Evolutionary conservation across 441 rosid species (phyloP), one percentile per base, ranked within the genome.

Genomic region (Mallotus repandus): DNA sequence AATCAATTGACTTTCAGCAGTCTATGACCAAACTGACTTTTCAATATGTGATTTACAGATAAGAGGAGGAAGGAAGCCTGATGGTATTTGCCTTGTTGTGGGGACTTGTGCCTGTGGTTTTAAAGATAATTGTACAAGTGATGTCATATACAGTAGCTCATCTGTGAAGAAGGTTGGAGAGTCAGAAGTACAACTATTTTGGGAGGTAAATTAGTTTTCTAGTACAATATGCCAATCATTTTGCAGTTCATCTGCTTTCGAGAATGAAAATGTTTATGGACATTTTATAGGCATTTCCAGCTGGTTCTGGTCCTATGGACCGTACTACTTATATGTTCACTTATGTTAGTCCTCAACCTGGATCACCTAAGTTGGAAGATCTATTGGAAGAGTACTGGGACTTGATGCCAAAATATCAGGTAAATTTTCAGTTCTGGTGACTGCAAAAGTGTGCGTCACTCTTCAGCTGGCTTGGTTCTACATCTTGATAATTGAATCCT

Each of bases 251-350:
- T 53, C 61, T 70, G 29, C 63, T 62, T 77, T 67, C 45, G 56
- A 61, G 19, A 59, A 41, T 73, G 15, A 63, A 73, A 29, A 71
- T 71, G 50, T 22, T 72, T 71, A 59, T 59, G 69, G 77, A 76
- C 57, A 61, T 57, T 74, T 78, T 53, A 58, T 86, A 95, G 99
- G 98, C 99, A 79, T 95, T 93, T 87, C 98, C 99, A 10, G 91
- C 98, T 71, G 97, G 99, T 49, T 93, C 99, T 69, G 97, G 95
- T 66, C 94, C 93, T 49, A 43, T 78, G 52, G 98, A 95, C 83
- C 95, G 97, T 45, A 95, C 99, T 32, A 89, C 94, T 29, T 95
- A 95, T 78, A 93, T 95, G 99, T 93, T 95, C 86, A 89, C 99
- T 53, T 93, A 95, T 74, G 86, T 94, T 70, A 85, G 85, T 82